These are phyloP conservation scores for Botrytis paeoniae DNA, from an alignment of 2,329 filamentous ascomycete genomes.

Conservation along the genomic window DNA sequence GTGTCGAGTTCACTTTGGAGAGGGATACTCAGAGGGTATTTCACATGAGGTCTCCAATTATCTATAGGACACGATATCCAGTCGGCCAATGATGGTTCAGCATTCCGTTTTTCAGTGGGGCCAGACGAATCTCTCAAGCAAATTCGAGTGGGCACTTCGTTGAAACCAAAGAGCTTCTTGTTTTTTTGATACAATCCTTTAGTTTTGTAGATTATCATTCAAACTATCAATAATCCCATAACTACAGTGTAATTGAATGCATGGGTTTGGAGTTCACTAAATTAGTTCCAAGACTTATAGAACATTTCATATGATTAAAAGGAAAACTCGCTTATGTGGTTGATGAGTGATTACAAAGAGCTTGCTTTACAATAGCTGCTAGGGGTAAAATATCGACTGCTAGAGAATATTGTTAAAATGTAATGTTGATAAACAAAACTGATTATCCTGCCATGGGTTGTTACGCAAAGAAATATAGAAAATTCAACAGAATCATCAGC, in stretches of 20 bases:
- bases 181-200: not conserved
- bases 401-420: too few relatives aligned
- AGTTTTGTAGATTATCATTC: not conserved
- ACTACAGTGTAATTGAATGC: not conserved
- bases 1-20: not conserved
- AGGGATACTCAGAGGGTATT: not conserved
- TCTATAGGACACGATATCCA: not conserved
- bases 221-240: not conserved
- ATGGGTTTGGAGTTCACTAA: not conserved
- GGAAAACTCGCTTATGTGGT: not conserved
- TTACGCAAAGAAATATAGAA: too few relatives aligned
- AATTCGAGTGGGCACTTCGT: not conserved
- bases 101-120: fast-evolving
- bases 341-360: not conserved
- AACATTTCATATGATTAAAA: not conserved
- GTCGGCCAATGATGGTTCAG: not conserved
- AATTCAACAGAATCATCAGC: too few relatives aligned
- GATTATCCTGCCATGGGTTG: too few relatives aligned
- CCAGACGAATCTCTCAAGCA: too few relatives aligned
- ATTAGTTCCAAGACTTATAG: not conserved
- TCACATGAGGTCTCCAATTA: not conserved
- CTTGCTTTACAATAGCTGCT: not conserved
- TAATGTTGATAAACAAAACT: too few relatives aligned
- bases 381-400: too few relatives aligned
- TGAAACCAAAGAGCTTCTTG: not conserved